Base-by-base conservation (phyloP, 306 rosid genomes). In the Vicia faba region DNA sequence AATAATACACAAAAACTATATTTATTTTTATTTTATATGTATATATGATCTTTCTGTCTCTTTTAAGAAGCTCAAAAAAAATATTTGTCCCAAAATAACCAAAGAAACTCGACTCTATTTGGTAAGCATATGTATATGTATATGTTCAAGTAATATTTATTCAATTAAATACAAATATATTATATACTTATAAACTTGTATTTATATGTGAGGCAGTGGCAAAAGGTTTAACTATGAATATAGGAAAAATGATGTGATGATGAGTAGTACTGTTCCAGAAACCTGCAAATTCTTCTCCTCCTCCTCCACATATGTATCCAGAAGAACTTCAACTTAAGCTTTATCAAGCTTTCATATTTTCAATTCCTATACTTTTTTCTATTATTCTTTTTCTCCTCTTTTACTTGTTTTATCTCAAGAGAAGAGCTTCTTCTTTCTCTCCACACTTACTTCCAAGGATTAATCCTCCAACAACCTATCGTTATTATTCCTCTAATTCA, bases 281-380 rank as follows among this genome's bases (percentile, higher is more conserved):
- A 70, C 75, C 75, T 69, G 64, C 85, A 78, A 66, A 25, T 23
- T 66, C 41, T 70, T 64, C 95, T 70, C 67, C 95, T 18, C 64
- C 89, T 72, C 66, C 89, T 72, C 71, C 89, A 61, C 89, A 82
- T 67, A 84, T 87, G 48, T 87, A 85, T 73, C 86, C 96, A 44
- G 85, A 84, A 33, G 95, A 89, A 20, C 87, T 92, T 59, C 97
- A 92, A 73, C 86, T 92, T 3, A 89, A 89, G 71, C 90, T 92
- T 49, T 92, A 92, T 66, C 97, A 92, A 19, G 97, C 97, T 66
- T 92, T 92, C 87, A 90, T 90, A 63, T 92, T 92, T 80, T 92
- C 97, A 45, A 92, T 92, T 56, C 97, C 97, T 0, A 84, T 92
- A 58, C 95, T 92, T 38, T 89, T 92, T 43, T 87, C 96, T 45